Evolutionary conservation across 345 rosid species (phyloP), one percentile per base, ranked within the genome.

Genomic region (Noccaea caerulescens): DNA sequence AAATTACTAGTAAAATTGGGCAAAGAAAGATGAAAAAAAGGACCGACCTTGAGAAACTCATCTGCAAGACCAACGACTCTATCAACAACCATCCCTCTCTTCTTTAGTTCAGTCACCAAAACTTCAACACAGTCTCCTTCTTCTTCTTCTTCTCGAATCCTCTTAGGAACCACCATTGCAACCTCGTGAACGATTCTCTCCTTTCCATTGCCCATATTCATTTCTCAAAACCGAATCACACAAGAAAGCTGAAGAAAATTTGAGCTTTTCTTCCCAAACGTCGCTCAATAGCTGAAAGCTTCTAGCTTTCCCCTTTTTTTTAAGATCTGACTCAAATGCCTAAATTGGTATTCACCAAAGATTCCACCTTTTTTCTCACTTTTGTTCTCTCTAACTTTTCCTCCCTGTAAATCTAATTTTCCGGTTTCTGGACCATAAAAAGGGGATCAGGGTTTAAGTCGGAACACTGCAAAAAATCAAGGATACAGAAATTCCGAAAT

Each of bases 11-110:
- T 71, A 3, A 71, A 34, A 12, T 38, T 39, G 13, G 43, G 47
- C 5, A 11, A 13, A 37, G 23, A 23, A 46, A 25, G 30, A 34
- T 5, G 38, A 14, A 30, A 27, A 38, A 20, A 50, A 51, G 3
- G 53, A 64, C 65, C 18, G 57, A 88, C 98, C 90, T 85, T 87
- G 58, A 91, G 78, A 80, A 90, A 93, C 69, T 85, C 97, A 76
- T 91, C 77, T 16, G 91, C 72, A 30, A 93, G 77, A 80, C 98
- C 97, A 58, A 64, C 51, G 79, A 86, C 90, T 64, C 79, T 83
- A 42, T 85, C 87, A 46, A 81, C 83, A n/a, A 80, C 63, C 72
- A 93, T 72, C 47, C 97, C 98, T 63, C 42, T 85, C 72, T 82
- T 81, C 72, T 63, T 73, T 13, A 91, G 82, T 58, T 86, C 92